phyloP scores from a whole-genome alignment of 2,329 filamentous ascomycete species.

The Ceratocystis lukuohia region DNA sequence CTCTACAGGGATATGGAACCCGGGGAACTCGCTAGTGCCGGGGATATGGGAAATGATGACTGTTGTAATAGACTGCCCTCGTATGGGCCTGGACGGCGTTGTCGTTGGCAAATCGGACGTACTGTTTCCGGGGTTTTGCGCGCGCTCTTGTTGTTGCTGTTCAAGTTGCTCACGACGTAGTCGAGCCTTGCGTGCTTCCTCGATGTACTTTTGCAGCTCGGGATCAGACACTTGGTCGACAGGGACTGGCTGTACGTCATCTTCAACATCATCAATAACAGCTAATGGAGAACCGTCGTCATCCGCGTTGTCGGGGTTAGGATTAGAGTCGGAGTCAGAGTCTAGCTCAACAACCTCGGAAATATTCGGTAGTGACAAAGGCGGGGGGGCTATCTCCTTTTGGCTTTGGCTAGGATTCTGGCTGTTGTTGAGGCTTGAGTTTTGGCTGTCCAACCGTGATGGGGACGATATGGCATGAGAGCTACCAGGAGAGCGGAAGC shows the following conservation, averaged over 20 bases:
- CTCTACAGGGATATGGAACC: conserved; percentile 4
- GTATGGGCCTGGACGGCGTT: background rate
- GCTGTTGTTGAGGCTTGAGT: background rate
- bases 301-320: background rate
- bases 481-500: background rate
- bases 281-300: conserved; percentile 15
- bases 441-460: background rate
- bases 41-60: conserved; percentile 43
- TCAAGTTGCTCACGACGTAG: background rate
- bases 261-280: background rate
- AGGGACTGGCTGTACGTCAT: background rate
- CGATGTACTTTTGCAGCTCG: conserved; percentile 35
- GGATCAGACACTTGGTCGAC: conserved; percentile 27
- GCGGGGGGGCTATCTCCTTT: background rate
- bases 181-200: conserved; percentile 28
- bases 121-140: background rate
- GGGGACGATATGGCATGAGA: background rate
- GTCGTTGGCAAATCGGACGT: background rate
- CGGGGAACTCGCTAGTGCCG: conserved; percentile 29
- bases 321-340: background rate
- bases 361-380: background rate
- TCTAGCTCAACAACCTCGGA: background rate
- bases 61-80: background rate
- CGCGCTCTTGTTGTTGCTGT: background rate
- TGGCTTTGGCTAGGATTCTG: background rate